These are phyloP conservation scores for Penicillium sp. DNA, from an alignment of 2,329 filamentous ascomycete species.

Conservation along the genomic window DNA sequence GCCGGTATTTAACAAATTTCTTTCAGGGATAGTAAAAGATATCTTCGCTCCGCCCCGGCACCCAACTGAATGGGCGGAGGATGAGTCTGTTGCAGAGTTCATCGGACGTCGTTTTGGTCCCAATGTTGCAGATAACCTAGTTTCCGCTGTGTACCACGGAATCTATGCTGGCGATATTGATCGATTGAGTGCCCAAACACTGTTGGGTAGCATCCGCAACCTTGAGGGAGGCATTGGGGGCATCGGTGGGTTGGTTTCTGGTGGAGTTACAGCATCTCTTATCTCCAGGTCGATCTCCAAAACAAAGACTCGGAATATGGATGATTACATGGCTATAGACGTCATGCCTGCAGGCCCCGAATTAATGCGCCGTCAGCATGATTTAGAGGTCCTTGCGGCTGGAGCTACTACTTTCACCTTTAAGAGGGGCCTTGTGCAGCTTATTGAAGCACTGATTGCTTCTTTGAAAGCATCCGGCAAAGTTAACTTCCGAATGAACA, in stretches of 20 bases:
- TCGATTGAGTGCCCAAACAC: conserved; percentile 69
- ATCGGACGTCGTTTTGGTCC: conserved; percentile 56
- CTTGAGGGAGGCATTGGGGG: conserved; percentile 42
- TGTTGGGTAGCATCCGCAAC: conserved; percentile 54
- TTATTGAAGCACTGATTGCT: conserved; percentile 56
- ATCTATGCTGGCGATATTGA: conserved; percentile 90
- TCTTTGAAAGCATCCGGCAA: conserved; percentile 56
- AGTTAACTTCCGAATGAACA: conserved; percentile 57
- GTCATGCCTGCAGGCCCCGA: conserved; percentile 6
- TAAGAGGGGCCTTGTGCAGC: conserved; percentile 60
- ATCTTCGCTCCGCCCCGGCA: conserved; percentile 37
- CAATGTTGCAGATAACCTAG: conserved; percentile 66
- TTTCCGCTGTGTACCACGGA: conserved; percentile 76
- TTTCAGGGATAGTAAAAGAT: conserved; percentile 34
- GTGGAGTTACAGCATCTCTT: conserved; percentile 9
- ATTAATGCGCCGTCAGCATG: background rate
- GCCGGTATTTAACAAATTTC: conserved; percentile 50
- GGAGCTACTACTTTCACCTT: conserved; percentile 45
- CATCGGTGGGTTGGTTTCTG: conserved; percentile 19
- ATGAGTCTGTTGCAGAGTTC: conserved; percentile 73
- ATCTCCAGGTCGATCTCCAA: conserved; percentile 15
- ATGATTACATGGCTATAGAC: conserved; percentile 32
- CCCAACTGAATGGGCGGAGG: conserved; percentile 42
- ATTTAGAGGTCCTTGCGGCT: conserved; percentile 18
- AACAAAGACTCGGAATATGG: conserved; percentile 20